A percentile compares a stretch with the other conserved stretches of the same genome.
These are phyloP conservation scores for Poa pratensis DNA, from an alignment of 176 grass and related monocot species.

Conservation along the genomic window DNA sequence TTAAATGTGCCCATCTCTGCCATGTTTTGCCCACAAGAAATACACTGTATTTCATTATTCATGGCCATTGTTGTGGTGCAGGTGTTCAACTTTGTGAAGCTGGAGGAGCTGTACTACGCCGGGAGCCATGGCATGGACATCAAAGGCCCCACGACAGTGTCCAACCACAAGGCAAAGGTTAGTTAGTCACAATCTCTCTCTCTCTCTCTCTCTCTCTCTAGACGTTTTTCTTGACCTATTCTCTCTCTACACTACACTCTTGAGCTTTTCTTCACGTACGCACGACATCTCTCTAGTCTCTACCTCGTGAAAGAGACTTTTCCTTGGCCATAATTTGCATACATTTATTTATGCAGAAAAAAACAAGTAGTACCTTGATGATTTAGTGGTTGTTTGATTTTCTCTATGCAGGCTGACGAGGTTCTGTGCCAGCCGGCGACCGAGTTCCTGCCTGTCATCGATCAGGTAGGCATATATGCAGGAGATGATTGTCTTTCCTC, in stretches of 20 bases:
- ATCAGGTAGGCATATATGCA: slow-evolving; percentile 47
- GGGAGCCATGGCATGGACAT: slow-evolving; percentile 93
- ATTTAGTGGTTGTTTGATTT: background rate
- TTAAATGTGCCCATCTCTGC: background rate
- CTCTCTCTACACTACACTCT: background rate
- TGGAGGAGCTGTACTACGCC: slow-evolving; percentile 74
- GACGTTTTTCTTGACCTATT: background rate
- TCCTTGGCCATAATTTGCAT: background rate
- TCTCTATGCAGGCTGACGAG: slow-evolving; percentile 55
- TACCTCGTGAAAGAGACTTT: background rate
- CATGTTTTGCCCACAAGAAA: background rate
- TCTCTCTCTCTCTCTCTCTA: background rate
- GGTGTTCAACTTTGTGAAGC: slow-evolving; percentile 68
- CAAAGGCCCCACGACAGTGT: slow-evolving; percentile 43
- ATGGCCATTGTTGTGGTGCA: background rate
- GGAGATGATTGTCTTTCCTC: slow-evolving; percentile 20
- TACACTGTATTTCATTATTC: background rate
- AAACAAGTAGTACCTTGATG: background rate
- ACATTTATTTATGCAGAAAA: background rate
- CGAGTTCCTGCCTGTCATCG: slow-evolving; percentile 78
- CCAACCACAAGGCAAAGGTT: slow-evolving; percentile 57
- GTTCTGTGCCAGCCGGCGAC: slow-evolving; percentile 75
- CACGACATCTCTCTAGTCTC: background rate
- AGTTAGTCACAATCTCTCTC: background rate
- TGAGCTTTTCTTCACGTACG: background rate